A percentile compares a stretch with the other conserved stretches of the same genome.
Evolutionary conservation across 306 rosid species (phyloP).

Genomic region (Vigna reflexopilosa): DNA sequence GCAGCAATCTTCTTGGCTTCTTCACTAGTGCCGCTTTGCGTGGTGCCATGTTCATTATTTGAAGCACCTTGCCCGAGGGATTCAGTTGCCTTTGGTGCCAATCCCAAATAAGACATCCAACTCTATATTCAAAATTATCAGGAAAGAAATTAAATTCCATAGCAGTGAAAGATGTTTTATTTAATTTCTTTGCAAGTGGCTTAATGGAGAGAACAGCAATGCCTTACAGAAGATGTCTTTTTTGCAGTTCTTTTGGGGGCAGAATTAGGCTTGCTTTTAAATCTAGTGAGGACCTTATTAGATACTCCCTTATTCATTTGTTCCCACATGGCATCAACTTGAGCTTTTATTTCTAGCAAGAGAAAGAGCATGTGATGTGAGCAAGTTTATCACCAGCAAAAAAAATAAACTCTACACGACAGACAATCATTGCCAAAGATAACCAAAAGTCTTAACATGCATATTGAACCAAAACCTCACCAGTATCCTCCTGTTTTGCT

Average conservation of each 20-base stretch:
- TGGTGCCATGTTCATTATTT: conserved; percentile 45
- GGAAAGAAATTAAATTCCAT: conserved; percentile 39
- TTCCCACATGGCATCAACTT: conserved; percentile 91
- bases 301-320: conserved; percentile 92
- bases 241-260: conserved; percentile 54
- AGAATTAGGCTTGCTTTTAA: conserved; percentile 59
- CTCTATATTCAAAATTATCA: conserved; percentile 55
- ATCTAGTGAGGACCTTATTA: conserved; percentile 53
- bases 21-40: conserved; percentile 58
- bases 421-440: conserved; percentile 5
- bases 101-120: conserved; percentile 83
- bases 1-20: conserved; percentile 83
- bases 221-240: conserved; percentile 77
- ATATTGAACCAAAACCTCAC: conserved; percentile 52
- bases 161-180: conserved; percentile 1
- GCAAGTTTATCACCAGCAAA: conserved; percentile 31
- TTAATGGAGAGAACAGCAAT: conserved; percentile 26
- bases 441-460: conserved; percentile 16
- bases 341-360: conserved; percentile 69
- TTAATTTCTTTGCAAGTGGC: neutral
- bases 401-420: conserved; percentile 19
- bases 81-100: conserved; percentile 64
- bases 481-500: conserved; percentile 54
- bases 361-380: conserved; percentile 38
- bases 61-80: conserved; percentile 49